Percentiles rank a stretch among this genome's conserved stretches.
Evolutionary conservation across 345 rosid species (phyloP).

Genomic region (Camelina neglecta): DNA sequence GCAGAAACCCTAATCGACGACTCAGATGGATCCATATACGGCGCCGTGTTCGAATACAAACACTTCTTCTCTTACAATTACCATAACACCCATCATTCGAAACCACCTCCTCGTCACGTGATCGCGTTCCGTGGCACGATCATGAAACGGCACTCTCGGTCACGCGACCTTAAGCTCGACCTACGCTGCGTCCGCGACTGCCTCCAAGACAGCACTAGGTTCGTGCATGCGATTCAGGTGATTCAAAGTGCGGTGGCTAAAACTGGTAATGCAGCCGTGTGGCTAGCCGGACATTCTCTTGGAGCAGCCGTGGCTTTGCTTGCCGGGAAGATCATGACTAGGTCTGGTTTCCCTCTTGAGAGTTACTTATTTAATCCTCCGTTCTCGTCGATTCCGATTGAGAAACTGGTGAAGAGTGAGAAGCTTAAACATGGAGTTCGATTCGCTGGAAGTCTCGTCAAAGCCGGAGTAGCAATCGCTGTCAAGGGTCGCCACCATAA

Average conservation of each 20-base stretch:
- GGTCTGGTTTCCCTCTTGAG: slow-evolving; percentile 51
- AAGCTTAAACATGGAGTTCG: slow-evolving; percentile 58
- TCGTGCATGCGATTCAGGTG: slow-evolving; percentile 59
- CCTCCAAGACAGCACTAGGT: slow-evolving; percentile 61
- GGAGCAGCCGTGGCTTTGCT: slow-evolving; percentile 78
- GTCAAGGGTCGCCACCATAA: slow-evolving; percentile 45
- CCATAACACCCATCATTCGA: slow-evolving; percentile 25
- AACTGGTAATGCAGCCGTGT: slow-evolving; percentile 50
- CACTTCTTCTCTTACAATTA: slow-evolving; percentile 22
- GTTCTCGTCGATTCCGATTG: slow-evolving; percentile 63
- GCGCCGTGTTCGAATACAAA: slow-evolving; percentile 60
- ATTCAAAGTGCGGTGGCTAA: slow-evolving; percentile 46
- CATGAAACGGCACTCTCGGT: slow-evolving; percentile 50
- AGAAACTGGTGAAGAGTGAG: slow-evolving; percentile 51
- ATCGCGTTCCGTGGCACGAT: slow-evolving; percentile 77
- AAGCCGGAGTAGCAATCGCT: slow-evolving; percentile 64
- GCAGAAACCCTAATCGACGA: slow-evolving; percentile 58
- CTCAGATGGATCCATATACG: slow-evolving; percentile 63
- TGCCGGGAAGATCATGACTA: slow-evolving; percentile 63
- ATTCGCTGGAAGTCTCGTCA: slow-evolving; percentile 58
- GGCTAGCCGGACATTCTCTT: slow-evolving; percentile 76
- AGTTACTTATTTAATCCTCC: slow-evolving; percentile 72
- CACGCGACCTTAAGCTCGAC: slow-evolving; percentile 60
- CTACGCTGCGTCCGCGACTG: slow-evolving; percentile 50
- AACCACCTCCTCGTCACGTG: slow-evolving; percentile 55